Percentiles rank a stretch among this genome's conserved stretches.
Evolutionary conservation across 345 rosid genomes (phyloP).

Genomic region (Syzygium jambos): DNA sequence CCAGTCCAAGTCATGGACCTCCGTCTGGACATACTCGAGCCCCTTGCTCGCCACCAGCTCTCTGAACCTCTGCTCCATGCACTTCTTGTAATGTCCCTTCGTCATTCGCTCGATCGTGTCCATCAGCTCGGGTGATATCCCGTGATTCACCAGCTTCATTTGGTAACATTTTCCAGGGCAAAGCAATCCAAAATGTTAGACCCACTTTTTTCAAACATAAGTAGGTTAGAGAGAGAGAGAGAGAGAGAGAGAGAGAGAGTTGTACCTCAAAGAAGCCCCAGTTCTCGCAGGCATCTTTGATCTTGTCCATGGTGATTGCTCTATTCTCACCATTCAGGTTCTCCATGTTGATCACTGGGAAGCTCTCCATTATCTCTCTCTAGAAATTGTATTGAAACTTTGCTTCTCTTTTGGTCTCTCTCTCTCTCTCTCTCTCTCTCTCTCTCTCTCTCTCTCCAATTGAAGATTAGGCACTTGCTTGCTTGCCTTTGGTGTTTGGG

Average conservation of each 20-base stretch:
- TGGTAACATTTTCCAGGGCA: not conserved
- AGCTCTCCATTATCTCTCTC: slow-evolving; percentile 35
- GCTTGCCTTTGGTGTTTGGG: not conserved
- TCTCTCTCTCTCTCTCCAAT: not conserved
- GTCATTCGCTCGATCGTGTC: slow-evolving; percentile 76
- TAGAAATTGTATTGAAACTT: not conserved
- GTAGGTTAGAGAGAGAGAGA: not conserved
- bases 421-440: not conserved
- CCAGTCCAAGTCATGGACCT: slow-evolving; percentile 86
- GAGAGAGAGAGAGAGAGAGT: not conserved
- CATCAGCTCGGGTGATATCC: slow-evolving; percentile 52
- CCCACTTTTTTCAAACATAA: not conserved
- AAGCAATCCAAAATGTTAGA: not conserved
- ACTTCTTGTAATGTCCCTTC: slow-evolving; percentile 70
- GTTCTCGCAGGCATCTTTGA: slow-evolving; percentile 91
- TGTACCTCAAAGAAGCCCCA: slow-evolving; percentile 98
- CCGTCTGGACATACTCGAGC: slow-evolving; percentile 45
- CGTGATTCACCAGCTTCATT: slow-evolving; percentile 64
- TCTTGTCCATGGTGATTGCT: slow-evolving; percentile 46
- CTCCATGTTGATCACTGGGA: slow-evolving; percentile 65
- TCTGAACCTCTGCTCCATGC: slow-evolving; percentile 82
- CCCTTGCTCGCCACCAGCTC: slow-evolving; percentile 61
- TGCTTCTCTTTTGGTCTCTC: not conserved
- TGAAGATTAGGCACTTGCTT: not conserved
- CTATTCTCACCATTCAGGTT: slow-evolving; percentile 59